A percentile compares a stretch with the other conserved stretches of the same genome.
Conservation (phyloP, 2,329 filamentous ascomycete species). For the Ophiognomonia clavigignenti-juglandacearum region DNA sequence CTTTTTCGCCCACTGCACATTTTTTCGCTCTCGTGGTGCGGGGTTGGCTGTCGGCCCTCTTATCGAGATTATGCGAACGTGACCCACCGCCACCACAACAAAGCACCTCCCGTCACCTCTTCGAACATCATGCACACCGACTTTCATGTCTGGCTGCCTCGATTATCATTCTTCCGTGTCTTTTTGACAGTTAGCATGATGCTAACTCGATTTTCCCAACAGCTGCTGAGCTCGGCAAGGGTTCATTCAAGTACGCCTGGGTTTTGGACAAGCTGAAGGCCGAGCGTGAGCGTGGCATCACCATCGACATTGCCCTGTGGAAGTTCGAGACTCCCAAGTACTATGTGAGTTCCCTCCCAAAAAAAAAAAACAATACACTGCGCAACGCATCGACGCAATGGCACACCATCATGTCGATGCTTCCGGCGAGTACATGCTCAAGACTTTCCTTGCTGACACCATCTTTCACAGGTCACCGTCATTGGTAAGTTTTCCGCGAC, state of each 20-base stretch:
- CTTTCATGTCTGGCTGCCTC: too few relatives aligned
- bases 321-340: slow-evolving; percentile 99
- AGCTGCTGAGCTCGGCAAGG: slow-evolving; percentile 98
- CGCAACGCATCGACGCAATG: too few relatives aligned
- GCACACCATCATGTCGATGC: too few relatives aligned
- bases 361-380: too few relatives aligned
- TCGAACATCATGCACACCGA: too few relatives aligned
- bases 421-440: too few relatives aligned
- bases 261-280: slow-evolving; percentile 99
- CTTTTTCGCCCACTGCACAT: slow-evolving; percentile 16
- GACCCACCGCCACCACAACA: not conserved
- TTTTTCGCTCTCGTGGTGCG: slow-evolving; percentile 18
- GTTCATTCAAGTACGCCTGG: slow-evolving; percentile 99
- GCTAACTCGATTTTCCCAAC: slow-evolving; percentile 16
- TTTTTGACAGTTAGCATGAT: not conserved
- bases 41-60: slow-evolving; percentile 13
- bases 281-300: slow-evolving; percentile 99
- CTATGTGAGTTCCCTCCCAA: too few relatives aligned
- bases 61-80: slow-evolving; percentile 11
- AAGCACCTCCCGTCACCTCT: not conserved
- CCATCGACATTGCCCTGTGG: slow-evolving; percentile 99
- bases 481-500: slow-evolving; percentile 61
- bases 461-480: too few relatives aligned
- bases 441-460: too few relatives aligned
- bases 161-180: too few relatives aligned